Conservation (phyloP, 768 basidiomycete species). For the Lactifluus volemus region DNA sequence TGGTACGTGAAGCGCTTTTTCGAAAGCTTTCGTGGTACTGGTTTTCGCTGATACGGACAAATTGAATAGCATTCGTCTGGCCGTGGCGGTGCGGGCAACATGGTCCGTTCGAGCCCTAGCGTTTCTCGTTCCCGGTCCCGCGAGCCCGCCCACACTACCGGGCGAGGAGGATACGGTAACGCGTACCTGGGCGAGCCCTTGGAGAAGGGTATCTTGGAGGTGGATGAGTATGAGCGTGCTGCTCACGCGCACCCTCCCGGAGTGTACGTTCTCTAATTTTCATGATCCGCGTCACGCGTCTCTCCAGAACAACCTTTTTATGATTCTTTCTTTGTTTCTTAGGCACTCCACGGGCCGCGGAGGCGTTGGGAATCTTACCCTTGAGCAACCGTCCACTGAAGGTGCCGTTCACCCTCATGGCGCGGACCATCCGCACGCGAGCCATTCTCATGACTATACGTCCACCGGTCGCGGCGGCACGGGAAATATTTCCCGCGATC, state of each 20-base stretch:
- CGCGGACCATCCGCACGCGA: not conserved
- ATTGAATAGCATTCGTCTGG: slow-evolving; percentile 39
- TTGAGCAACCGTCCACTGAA: slow-evolving; percentile 21
- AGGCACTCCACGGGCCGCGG: slow-evolving; percentile 63
- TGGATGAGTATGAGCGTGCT: slow-evolving; percentile 31
- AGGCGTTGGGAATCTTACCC: slow-evolving; percentile 52
- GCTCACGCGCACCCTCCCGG: slow-evolving; percentile 23
- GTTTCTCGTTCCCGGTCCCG: slow-evolving; percentile 42
- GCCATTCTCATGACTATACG: slow-evolving; percentile 25
- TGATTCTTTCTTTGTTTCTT: slow-evolving; percentile 3
- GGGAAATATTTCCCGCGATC: slow-evolving; percentile 44
- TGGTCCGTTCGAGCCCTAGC: slow-evolving; percentile 21
- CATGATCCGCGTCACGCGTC: not conserved
- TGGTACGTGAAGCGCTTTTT: slow-evolving; percentile 1
- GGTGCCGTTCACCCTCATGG: slow-evolving; percentile 6
- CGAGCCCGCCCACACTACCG: slow-evolving; percentile 41
- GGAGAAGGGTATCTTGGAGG: slow-evolving; percentile 24
- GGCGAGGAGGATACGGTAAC: slow-evolving; percentile 61
- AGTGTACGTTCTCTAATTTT: slow-evolving; percentile 30
- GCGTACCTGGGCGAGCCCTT: slow-evolving; percentile 29
- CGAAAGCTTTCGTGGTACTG: not conserved
- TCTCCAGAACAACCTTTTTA: not conserved
- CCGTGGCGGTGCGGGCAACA: slow-evolving; percentile 60
- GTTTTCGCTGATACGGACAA: not conserved
- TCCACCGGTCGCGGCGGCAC: slow-evolving; percentile 51